A percentile compares a stretch with the other conserved stretches of the same genome.
Evolutionary conservation across 495 filamentous ascomycete genomes (phyloP).

Genomic region (Penicillium longicatenatum): DNA sequence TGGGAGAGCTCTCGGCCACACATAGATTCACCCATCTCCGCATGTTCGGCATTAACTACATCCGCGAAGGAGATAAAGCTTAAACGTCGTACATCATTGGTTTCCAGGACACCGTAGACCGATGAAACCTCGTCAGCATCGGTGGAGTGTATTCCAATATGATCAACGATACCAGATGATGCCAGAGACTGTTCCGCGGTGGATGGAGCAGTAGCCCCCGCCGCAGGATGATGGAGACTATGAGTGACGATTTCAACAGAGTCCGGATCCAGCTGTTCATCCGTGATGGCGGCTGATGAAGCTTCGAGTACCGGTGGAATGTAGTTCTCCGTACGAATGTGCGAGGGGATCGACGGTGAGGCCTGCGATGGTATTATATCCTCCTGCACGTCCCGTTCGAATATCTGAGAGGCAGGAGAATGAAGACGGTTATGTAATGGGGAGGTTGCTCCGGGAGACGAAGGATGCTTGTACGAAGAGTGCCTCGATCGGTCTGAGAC

Average conservation of each 20-base stretch:
- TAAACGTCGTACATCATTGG: constrained; percentile 74
- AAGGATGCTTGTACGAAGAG: constrained; percentile 36
- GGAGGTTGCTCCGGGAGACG: constrained; percentile 50
- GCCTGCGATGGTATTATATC: constrained; percentile 58
- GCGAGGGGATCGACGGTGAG: constrained; percentile 72
- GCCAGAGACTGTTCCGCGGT: constrained; percentile 34
- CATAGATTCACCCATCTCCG: constrained; percentile 33
- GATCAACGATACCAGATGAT: constrained; percentile 45
- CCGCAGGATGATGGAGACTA: constrained; percentile 75
- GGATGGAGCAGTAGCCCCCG: constrained; percentile 56
- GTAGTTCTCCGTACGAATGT: constrained; percentile 89
- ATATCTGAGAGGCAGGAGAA: constrained; percentile 80
- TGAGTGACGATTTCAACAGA: constrained; percentile 88
- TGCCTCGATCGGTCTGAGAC: constrained; percentile 33
- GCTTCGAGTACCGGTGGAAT: constrained; percentile 90
- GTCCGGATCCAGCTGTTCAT: constrained; percentile 54
- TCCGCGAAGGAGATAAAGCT: constrained; percentile 95
- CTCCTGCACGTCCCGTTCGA: constrained; percentile 92
- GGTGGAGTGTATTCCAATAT: constrained; percentile 52
- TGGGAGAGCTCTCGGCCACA: constrained; percentile 60
- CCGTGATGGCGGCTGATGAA: constrained; percentile 84
- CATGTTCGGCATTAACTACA: constrained; percentile 87
- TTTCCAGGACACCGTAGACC: constrained; percentile 58
- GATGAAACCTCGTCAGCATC: constrained; percentile 63
- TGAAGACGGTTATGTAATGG: constrained; percentile 60